Base-by-base conservation (phyloP, 2,329 filamentous ascomycete genomes). In the Diaporthe helianthi region DNA sequence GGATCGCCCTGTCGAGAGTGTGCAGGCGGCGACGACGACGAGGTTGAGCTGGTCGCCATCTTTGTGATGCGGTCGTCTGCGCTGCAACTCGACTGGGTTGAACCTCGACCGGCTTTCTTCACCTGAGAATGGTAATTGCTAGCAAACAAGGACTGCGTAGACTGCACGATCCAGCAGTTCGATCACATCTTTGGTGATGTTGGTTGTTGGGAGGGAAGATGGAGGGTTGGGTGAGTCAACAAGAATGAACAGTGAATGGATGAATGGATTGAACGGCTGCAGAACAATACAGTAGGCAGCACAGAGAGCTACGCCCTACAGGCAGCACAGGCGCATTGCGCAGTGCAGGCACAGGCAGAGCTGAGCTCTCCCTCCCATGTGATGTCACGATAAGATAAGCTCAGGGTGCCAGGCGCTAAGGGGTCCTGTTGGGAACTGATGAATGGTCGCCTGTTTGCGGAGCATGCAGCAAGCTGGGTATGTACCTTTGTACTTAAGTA, bases 321-420 rank as follows among this genome's bases (percentile, higher is more conserved):
- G 65, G 52, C 31, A 22, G 61, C 47, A n/a, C 31, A 44, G 29
- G 29, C 51, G 9, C 51, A 61, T 19, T 26, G 26, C 55, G 10
- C 36, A 41, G 41, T 38, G 22, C 55, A 61, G 19, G 38, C 24
- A 13, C 10, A 46, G 55, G 38, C 10, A 24, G 41, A 61, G 58
- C 58, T 49, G 33, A 36, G 51, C 38, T 29, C 15, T 12, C 36
- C 17, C 36, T 33, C 26, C 65, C 54, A 41, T 31, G 68, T 67
- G 64, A 63, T 67, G 54, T 70, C 64, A 61, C 58, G 63, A 67
- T 67, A 69, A 67, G 64, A 65, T 70, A 51, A 33, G 54, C 24
- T 29, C 54, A 46, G 63, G n/a, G 33, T 26, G 29, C 66, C 36
- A 24, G 33, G 36, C 36, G 22, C 60, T 54, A 51, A 63, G 58